Base-by-base conservation (phyloP, 495 filamentous ascomycete genomes). In the Tuber calosporum region DNA sequence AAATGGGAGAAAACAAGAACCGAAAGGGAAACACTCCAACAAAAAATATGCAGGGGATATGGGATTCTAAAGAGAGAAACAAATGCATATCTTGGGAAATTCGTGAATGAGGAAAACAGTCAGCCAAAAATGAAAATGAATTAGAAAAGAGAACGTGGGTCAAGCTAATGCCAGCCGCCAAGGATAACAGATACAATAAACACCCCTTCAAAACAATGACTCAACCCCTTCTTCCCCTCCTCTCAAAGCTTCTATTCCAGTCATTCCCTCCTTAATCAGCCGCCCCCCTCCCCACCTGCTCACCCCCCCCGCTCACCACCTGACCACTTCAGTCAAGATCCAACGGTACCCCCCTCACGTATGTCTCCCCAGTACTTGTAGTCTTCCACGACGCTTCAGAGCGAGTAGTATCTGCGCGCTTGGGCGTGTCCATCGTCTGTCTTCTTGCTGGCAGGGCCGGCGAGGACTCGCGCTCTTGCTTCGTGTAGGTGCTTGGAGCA, bases 321-420 rank as follows among this genome's bases (percentile, higher is more conserved):
- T 34, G 53, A 62, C 53, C 53, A 15, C 26, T 34, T 62, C 15
- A 71, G 48, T 77, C 78, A 20, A 79, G 67, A 58, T 73, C 78
- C 62, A 79, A 45, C 15, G 69, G 53, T 73, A 79, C 75, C 34
- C 77, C 77, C 30, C 78, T 79, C 1, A 79, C 73, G 37, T 79
- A 79, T 0, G 77, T 79, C 37, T 79, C 78, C 26, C 69, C 42
- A 19, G 78, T 79, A 34, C 77, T 79, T 8, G 77, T 73, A 37
- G 77, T 73, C 58, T 73, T 53, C 72, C 77, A 79, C 1, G 78
- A 78, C 15, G 68, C 30, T 62, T 79, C 77, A 20, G 73, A 73
- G 20, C 77, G 70, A 42, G 79, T 71, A 48, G 72, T 73, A 71
- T 76, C 45, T 26, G 39, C 72, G 37, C 78, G 74, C 22, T 38